Conservation (phyloP, 441 rosid species). For the Populus hybrid region DNA sequence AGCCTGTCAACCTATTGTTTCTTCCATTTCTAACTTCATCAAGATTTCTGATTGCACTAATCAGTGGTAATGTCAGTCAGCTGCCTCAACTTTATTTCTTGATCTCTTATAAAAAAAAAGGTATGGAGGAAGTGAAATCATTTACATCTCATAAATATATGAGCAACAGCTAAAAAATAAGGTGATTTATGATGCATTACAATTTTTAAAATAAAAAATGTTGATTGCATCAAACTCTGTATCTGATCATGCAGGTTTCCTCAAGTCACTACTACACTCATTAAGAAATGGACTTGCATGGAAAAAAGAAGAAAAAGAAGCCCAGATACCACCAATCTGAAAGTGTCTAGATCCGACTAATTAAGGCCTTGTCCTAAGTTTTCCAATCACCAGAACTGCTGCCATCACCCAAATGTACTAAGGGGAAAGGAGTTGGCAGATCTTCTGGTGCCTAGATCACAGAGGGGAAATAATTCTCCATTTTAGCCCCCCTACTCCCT, state of each 20-base stretch:
- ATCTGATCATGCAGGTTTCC: background rate
- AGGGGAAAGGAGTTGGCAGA: background rate
- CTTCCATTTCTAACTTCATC: background rate
- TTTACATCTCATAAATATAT: background rate
- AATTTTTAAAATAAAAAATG: background rate
- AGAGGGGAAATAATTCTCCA: too few relatives aligned
- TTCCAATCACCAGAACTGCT: too few relatives aligned
- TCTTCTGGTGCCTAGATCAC: too few relatives aligned
- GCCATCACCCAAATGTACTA: too few relatives aligned
- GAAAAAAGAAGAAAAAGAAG: background rate
- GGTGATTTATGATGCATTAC: background rate
- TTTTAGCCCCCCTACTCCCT: too few relatives aligned
- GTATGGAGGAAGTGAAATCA: background rate
- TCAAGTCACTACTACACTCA: background rate
- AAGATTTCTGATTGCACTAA: background rate
- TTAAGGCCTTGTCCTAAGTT: background rate
- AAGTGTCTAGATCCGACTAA: background rate
- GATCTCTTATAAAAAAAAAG: background rate
- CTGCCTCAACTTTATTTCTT: background rate
- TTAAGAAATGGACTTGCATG: background rate
- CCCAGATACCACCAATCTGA: background rate
- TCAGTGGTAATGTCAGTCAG: background rate
- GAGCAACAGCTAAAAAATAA: background rate
- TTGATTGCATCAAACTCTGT: background rate
- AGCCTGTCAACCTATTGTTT: background rate